Evolutionary conservation across 768 basidiomycete genomes (phyloP).

Genomic region (Exidia glandulosa): DNA sequence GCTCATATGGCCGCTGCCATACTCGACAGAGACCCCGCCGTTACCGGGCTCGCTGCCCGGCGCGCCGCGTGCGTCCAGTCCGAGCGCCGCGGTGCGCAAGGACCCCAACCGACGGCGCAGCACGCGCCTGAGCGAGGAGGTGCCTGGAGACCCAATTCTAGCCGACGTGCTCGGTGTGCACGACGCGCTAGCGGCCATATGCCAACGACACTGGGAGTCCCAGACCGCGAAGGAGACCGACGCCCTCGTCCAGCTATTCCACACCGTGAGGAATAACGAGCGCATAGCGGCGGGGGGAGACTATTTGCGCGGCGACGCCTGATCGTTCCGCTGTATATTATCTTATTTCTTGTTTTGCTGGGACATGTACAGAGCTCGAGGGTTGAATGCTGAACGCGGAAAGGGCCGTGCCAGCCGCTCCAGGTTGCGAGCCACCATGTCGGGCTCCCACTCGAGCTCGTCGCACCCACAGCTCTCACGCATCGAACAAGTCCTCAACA

Average conservation of each 20-base stretch:
- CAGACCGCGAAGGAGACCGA: slow-evolving; percentile 65
- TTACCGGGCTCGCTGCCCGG: slow-evolving; percentile 50
- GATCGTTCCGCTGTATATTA: not conserved
- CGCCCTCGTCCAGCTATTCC: slow-evolving; percentile 65
- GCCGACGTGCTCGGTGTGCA: slow-evolving; percentile 63
- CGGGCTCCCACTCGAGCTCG: not conserved
- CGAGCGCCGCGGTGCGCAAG: slow-evolving; percentile 41
- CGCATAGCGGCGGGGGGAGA: not conserved
- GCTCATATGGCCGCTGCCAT: slow-evolving; percentile 56
- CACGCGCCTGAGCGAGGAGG: slow-evolving; percentile 60
- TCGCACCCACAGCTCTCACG: not conserved
- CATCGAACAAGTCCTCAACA: not conserved
- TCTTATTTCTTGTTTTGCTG: not conserved
- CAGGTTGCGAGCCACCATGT: not conserved
- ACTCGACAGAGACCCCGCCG: slow-evolving; percentile 56
- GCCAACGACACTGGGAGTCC: slow-evolving; percentile 63
- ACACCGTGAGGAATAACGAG: not conserved
- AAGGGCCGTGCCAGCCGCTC: not conserved
- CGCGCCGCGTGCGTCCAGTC: slow-evolving; percentile 42
- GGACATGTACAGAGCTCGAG: not conserved
- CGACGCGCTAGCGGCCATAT: slow-evolving; percentile 52
- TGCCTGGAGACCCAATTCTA: slow-evolving; percentile 47
- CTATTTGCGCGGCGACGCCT: not conserved
- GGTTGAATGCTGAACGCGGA: not conserved
- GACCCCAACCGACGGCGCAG: slow-evolving; percentile 48